A percentile compares a stretch with the other conserved stretches of the same genome.
Evolutionary conservation across 2,329 filamentous ascomycete genomes (phyloP).

Genomic region (Fusarium buxicola): DNA sequence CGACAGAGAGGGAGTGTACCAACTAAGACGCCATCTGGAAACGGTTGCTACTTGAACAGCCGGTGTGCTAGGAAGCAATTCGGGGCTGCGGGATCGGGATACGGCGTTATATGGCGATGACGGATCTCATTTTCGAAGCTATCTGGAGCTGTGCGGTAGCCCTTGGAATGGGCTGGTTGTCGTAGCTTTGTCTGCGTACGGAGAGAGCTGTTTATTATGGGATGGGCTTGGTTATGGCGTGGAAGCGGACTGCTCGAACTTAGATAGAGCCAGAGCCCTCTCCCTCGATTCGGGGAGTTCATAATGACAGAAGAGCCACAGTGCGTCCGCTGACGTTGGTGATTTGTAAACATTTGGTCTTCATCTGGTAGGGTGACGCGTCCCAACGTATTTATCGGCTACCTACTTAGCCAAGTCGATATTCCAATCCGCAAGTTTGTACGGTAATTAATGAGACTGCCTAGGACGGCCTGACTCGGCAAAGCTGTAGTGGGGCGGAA

Average conservation of each 20-base stretch:
- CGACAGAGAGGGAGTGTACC: slow-evolving; percentile 27
- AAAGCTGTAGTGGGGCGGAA: slow-evolving; percentile 38
- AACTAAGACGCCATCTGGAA: slow-evolving; percentile 18
- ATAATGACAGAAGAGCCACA: slow-evolving; percentile 2
- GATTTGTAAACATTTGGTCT: not conserved
- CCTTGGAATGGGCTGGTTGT: slow-evolving; percentile 14
- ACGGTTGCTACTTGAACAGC: slow-evolving; percentile 10
- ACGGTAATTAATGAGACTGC: not conserved
- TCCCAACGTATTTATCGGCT: not conserved
- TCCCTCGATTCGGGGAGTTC: not conserved
- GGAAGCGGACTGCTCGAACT: not conserved
- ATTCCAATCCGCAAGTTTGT: not conserved
- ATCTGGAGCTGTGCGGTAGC: slow-evolving; percentile 50
- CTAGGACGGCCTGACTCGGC: slow-evolving; percentile 23
- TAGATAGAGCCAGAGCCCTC: not conserved
- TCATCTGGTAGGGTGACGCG: not conserved
- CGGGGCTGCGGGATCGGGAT: slow-evolving; percentile 37
- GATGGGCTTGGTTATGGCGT: slow-evolving; percentile 6
- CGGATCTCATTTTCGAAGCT: slow-evolving; percentile 46
- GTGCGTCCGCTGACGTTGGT: not conserved
- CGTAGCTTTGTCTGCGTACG: slow-evolving; percentile 19
- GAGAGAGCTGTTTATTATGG: slow-evolving; percentile 20
- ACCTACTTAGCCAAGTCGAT: not conserved
- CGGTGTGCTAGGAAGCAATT: slow-evolving; percentile 18
- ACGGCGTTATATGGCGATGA: slow-evolving; percentile 54